Base-by-base conservation (phyloP, 768 basidiomycete genomes). In the Floccularia luteovirens region DNA sequence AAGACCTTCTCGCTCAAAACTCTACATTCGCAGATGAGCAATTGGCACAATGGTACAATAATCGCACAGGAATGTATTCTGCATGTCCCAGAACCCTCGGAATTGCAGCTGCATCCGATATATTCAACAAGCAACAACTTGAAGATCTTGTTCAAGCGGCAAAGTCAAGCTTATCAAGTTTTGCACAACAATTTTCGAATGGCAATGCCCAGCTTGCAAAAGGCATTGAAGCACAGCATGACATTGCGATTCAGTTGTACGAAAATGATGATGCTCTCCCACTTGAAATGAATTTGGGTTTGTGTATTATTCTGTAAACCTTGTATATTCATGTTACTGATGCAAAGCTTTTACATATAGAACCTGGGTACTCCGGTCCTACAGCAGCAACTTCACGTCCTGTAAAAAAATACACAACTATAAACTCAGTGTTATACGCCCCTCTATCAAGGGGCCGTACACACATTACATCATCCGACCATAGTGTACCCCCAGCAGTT, bases 361-460 rank as follows among this genome's bases (percentile, higher is more conserved):
- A 61, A 35, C 61, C 61, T 3, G 61, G 61, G 2, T 63, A 61
- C 33, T 51, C 56, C 0, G 61, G 60, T 4, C 54, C 61, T 1
- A 56, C 53, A 24, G 13, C 43, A 14, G 34, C 37, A 7, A 24
- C 43, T 3, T 37, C 41, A 5, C 54, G 60, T 2, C 59, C 59
- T 12, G 41, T 27, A n/a, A 41, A 43, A 3, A 61, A 60, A 32
- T 63, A 51, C 42, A 58, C 61, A 0, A 44, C 61, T 2, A 49
- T 63, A 31, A 60, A 57, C 41, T 53, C 61, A 10, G 54, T 64
- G 12, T 40, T 62, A 5, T 58, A 58, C 34, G 51, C 48, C 12
- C 69, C 69, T 1, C 55, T 67, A 36, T 67, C 69, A 20, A 62
- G 72, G 19, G 75, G 75, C 13, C 58, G 60, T 5, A 61, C 74